Conservation (phyloP, 345 rosid genomes). For the Diplotaxis tenuifolia region DNA sequence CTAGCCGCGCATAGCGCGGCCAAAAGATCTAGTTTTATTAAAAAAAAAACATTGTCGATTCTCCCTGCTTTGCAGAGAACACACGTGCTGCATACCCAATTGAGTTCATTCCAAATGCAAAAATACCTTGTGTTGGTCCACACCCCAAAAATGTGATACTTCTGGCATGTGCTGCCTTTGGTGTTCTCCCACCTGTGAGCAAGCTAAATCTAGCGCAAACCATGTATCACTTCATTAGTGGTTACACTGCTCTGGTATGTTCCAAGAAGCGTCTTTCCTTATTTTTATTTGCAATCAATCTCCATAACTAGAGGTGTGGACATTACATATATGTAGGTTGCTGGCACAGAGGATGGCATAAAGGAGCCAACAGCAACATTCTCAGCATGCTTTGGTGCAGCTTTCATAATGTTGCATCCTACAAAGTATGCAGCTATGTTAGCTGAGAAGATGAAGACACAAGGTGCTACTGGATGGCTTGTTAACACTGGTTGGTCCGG, state of each 20-base stretch:
- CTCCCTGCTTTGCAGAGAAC: slow-evolving; percentile 55
- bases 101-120: slow-evolving; percentile 87
- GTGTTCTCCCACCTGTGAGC: slow-evolving; percentile 99
- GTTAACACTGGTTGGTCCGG: slow-evolving; percentile 99
- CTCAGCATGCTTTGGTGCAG: slow-evolving; percentile 98
- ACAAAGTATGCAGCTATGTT: slow-evolving; percentile 98
- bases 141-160: slow-evolving; percentile 92
- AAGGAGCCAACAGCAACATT: slow-evolving; percentile 92
- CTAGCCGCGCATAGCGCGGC: no score
- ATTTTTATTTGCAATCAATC: neutral
- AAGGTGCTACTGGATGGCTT: slow-evolving; percentile 98
- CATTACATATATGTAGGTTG: slow-evolving; percentile 48
- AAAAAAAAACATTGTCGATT: neutral
- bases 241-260: slow-evolving; percentile 90
- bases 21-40: no score
- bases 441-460: slow-evolving; percentile 90
- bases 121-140: slow-evolving; percentile 86
- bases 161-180: slow-evolving; percentile 93
- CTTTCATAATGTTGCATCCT: slow-evolving; percentile 95
- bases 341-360: slow-evolving; percentile 91
- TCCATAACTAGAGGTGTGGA: neutral
- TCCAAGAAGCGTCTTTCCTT: neutral
- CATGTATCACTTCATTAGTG: slow-evolving; percentile 98
- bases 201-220: slow-evolving; percentile 85
- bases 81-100: slow-evolving; percentile 96